Percentiles rank a stretch among this genome's conserved stretches.
These are phyloP conservation scores for Vigna unguiculata DNA, from an alignment of 306 rosid genomes.

Conservation along the genomic window DNA sequence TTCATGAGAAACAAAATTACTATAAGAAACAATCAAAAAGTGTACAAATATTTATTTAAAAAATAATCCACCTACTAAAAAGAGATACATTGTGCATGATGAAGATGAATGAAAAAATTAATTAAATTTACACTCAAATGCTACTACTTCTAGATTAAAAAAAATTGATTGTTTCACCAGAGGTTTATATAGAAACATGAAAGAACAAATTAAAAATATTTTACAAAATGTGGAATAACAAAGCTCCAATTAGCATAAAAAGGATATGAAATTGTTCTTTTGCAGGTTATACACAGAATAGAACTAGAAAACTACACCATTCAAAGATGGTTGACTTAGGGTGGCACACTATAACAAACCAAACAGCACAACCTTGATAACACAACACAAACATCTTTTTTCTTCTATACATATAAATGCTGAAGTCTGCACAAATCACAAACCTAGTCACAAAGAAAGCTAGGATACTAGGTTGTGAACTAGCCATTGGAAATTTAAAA, in stretches of 20 bases:
- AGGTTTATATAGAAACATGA: conserved; percentile 8
- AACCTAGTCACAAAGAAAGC: conserved; percentile 12
- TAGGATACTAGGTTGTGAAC: background rate
- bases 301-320: conserved; percentile 4
- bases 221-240: conserved; percentile 11
- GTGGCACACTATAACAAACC: conserved; percentile 15
- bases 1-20: conserved; percentile 22
- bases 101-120: conserved; percentile 21
- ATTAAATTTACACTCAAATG: conserved; percentile 20
- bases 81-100: background rate
- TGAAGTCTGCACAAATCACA: conserved; percentile 6
- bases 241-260: conserved; percentile 10
- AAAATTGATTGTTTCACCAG: background rate
- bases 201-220: background rate
- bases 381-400: background rate
- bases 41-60: conserved; percentile 2
- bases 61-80: conserved; percentile 18
- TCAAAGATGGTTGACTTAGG: conserved; percentile 29
- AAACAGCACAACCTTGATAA: conserved; percentile 9
- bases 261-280: background rate
- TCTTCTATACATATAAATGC: conserved; percentile 2
- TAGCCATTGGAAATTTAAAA: background rate
- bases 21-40: conserved; percentile 14
- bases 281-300: conserved; percentile 6
- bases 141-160: conserved; percentile 22